Percentiles rank a stretch among this genome's conserved stretches.
Evolutionary conservation across 148 eudicot genomes (phyloP).

Genomic region (Spergularia bocconei): DNA sequence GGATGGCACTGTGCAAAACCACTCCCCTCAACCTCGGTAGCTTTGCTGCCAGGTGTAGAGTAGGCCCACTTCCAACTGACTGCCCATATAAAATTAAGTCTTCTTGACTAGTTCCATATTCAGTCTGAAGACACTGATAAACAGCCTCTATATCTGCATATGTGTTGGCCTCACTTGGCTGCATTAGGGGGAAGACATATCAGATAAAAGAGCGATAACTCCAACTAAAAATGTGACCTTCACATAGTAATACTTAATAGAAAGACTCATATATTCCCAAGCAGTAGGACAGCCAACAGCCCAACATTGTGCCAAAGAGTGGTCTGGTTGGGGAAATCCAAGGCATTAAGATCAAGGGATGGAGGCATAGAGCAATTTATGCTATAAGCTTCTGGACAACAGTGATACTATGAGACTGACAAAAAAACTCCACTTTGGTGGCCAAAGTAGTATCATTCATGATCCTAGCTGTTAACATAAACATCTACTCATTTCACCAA

Average conservation of each 20-base stretch:
- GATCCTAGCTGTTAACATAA: too few species aligned
- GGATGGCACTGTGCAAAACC: conserved; percentile 96
- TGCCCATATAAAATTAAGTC: conserved; percentile 92
- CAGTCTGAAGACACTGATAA: conserved; percentile 87
- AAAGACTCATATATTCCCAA: not conserved
- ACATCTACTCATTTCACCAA: not conserved
- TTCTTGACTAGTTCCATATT: conserved; percentile 92
- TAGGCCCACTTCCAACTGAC: conserved; percentile 99
- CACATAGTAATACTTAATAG: not conserved
- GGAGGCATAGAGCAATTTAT: not conserved
- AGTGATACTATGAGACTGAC: not conserved
- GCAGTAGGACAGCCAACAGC: not conserved
- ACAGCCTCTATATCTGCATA: conserved; percentile 98
- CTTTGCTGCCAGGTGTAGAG: conserved; percentile 83
- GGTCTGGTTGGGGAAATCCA: not conserved
- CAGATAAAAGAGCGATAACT: not conserved
- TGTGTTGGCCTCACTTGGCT: conserved; percentile 92
- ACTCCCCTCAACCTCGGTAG: conserved; percentile 96
- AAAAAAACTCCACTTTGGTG: too few species aligned
- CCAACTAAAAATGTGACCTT: not conserved
- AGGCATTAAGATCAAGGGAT: not conserved
- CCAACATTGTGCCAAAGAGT: not conserved
- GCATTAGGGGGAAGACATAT: conserved; percentile 22
- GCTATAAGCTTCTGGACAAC: not conserved
- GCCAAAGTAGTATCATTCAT: too few species aligned